Base-by-base conservation (phyloP, 371 early-diverging fungal species). In the Lichtheimia corymbifera region DNA sequence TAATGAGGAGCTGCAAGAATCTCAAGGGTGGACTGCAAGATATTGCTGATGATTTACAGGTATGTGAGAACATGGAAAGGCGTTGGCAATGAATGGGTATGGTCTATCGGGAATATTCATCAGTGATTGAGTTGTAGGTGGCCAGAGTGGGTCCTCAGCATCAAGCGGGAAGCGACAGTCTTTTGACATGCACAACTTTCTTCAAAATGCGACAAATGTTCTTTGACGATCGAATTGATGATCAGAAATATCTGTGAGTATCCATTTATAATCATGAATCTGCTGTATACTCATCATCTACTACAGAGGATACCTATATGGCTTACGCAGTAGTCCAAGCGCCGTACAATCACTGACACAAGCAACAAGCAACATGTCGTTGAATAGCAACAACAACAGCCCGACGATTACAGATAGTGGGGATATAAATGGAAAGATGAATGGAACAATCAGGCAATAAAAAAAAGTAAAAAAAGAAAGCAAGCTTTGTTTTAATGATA, bases 151-250 rank as follows among this genome's bases (percentile, higher is more conserved):
- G 99, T 7, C 91, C 94, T 41, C 98, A 98, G 80, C 99, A 99
- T 77, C 99, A 99, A 77, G 99, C 99, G 28, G 99, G 99, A 15
- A 96, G 96, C 70, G 99, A 99, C 79, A 93, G 97, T 64, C 79
- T 99, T 51, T 74, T 99, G 64, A 99, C 99, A 5, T 90, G 92
- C 25, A 85, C 92, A 56, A 93, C 96, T 7, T 99, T 99, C 67
- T 99, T 99, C 78, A 93, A 95, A 68, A 92, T 99, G 90, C 88
- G 94, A 59, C 90, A 94, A 73, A 90, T 90, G 64, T 93, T 91
- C 77, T 97, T 99, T 80, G 96, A 97, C 59, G 93, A 93, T 73
- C 79, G 74, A 27, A 94, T 97, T 60, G 98, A 98, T 72, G 97
- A 98, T 72, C 80, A 84, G 42, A 95, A 95, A 82, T 97, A 90